Percentiles rank a stretch among this genome's conserved stretches.
Evolutionary conservation across 2,329 filamentous ascomycete genomes (phyloP).

Genomic region (Colletotrichum musicola): DNA sequence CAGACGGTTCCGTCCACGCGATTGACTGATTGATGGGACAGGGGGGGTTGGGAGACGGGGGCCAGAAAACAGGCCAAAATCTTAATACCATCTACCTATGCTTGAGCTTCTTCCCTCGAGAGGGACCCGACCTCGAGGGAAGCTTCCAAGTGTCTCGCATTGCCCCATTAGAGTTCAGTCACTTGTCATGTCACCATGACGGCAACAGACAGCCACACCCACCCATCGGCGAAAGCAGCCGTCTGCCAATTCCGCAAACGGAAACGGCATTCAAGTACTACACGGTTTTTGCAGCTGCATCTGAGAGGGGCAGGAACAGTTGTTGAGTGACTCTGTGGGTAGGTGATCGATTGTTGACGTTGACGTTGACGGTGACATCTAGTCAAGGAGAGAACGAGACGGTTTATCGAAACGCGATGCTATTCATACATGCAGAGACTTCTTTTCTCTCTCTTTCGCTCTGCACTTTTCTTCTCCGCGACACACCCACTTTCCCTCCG

Average conservation of each 20-base stretch:
- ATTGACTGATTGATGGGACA: not conserved
- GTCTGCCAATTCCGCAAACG: not conserved
- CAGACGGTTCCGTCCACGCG: not conserved
- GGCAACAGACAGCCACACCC: slow-evolving; percentile 7
- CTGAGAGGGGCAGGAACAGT: no score
- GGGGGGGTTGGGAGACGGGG: no score
- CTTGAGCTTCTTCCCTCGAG: not conserved
- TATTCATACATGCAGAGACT: slow-evolving; percentile 8
- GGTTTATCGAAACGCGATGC: not conserved
- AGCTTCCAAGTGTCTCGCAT: slow-evolving; percentile 34
- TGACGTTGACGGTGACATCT: not conserved
- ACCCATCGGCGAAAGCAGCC: not conserved
- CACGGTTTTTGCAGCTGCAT: no score
- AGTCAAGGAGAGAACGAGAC: not conserved
- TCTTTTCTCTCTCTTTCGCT: not conserved
- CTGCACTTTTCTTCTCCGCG: slow-evolving; percentile 27
- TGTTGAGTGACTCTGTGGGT: not conserved
- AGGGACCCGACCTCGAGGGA: slow-evolving; percentile 10
- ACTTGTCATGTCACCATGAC: slow-evolving; percentile 36
- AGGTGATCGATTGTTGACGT: not conserved
- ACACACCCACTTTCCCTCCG: no score
- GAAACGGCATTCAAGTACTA: not conserved
- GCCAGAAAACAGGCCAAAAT: not conserved
- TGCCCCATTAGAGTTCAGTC: slow-evolving; percentile 32
- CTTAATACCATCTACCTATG: not conserved